These are phyloP conservation scores for Hypomontagnella submonticulosa DNA, from an alignment of 495 filamentous ascomycete genomes.

Conservation along the genomic window DNA sequence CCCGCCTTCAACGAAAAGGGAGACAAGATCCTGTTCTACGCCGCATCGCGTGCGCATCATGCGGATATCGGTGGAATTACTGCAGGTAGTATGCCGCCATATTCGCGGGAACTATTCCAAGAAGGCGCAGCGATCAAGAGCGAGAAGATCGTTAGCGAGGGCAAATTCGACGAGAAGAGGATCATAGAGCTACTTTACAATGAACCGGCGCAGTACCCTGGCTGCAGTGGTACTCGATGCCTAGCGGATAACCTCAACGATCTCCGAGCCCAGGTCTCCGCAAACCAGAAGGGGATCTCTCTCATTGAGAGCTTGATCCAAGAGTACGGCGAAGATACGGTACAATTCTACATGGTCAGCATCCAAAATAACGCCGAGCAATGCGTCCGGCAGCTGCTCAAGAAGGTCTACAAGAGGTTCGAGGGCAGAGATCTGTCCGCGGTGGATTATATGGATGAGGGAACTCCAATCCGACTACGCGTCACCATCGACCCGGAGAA, in stretches of 20 bases:
- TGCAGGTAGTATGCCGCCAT: constrained; percentile 95
- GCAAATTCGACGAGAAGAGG: constrained; percentile 86
- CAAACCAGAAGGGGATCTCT: constrained; percentile 94
- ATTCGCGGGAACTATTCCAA: constrained; percentile 91
- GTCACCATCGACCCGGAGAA: constrained; percentile 84
- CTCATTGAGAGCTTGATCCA: constrained; percentile 85
- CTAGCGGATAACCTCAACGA: constrained; percentile 95
- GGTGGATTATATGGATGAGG: constrained; percentile 93
- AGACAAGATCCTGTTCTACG: constrained; percentile 93
- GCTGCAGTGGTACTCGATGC: constrained; percentile 89
- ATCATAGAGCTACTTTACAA: constrained; percentile 84
- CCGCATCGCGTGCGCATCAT: constrained; percentile 93
- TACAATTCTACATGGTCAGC: constrained; percentile 94
- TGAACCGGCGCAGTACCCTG: constrained; percentile 85
- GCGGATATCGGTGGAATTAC: constrained; percentile 97
- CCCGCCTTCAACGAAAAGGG: constrained; percentile 83
- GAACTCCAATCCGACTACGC: constrained; percentile 84
- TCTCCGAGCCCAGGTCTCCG: constrained; percentile 93
- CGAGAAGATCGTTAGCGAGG: constrained; percentile 92
- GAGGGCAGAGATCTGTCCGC: constrained; percentile 78
- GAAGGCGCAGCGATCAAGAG: constrained; percentile 94
- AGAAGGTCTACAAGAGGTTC: constrained; percentile 78
- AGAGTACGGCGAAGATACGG: constrained; percentile 90
- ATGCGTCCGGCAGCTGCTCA: constrained; percentile 87
- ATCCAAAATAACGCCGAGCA: constrained; percentile 94